Percentiles rank a stretch among this genome's conserved stretches.
Conservation (phyloP, 2,329 filamentous ascomycete species). For the Reticulascus tulasneorum region DNA sequence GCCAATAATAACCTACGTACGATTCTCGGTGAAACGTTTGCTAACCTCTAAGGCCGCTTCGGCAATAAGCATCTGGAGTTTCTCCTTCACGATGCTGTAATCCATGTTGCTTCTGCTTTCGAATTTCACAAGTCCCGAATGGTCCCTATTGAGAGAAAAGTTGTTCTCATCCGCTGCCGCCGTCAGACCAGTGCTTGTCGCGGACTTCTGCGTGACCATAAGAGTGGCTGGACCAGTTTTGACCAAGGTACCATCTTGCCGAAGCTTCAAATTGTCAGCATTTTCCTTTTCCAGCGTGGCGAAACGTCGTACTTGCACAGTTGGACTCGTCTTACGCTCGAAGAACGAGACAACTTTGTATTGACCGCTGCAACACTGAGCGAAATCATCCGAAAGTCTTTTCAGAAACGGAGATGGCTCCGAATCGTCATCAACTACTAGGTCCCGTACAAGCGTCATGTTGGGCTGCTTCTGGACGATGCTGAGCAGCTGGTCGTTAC, state of each 20-base stretch:
- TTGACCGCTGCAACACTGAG: slow-evolving; percentile 11
- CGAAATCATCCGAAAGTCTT: slow-evolving; percentile 16
- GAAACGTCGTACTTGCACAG: slow-evolving; percentile 11
- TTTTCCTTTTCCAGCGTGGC: neutral
- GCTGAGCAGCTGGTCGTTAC: slow-evolving; percentile 15
- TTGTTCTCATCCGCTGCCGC: slow-evolving; percentile 8
- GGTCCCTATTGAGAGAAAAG: slow-evolving; percentile 16
- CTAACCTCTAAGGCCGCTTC: neutral
- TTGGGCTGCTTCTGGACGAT: slow-evolving; percentile 20
- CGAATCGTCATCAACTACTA: slow-evolving; percentile 16
- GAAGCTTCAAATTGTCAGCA: slow-evolving; percentile 1
- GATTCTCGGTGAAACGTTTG: neutral
- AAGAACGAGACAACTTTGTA: slow-evolving; percentile 16
- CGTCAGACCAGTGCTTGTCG: slow-evolving; percentile 13
- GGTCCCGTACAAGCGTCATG: slow-evolving; percentile 15
- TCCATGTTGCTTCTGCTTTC: neutral
- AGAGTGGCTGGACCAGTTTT: slow-evolving; percentile 14
- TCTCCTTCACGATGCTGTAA: neutral
- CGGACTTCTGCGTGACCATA: slow-evolving; percentile 20
- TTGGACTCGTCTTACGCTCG: slow-evolving; percentile 14
- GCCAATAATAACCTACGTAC: neutral
- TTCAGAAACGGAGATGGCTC: slow-evolving; percentile 18
- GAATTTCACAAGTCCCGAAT: slow-evolving; percentile 21
- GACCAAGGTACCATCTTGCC: slow-evolving; percentile 1
- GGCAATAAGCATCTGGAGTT: neutral